Evolutionary conservation across 176 grass and related monocot species (phyloP), one percentile per base, ranked within the genome.

Genomic region (Oryza officinalis): DNA sequence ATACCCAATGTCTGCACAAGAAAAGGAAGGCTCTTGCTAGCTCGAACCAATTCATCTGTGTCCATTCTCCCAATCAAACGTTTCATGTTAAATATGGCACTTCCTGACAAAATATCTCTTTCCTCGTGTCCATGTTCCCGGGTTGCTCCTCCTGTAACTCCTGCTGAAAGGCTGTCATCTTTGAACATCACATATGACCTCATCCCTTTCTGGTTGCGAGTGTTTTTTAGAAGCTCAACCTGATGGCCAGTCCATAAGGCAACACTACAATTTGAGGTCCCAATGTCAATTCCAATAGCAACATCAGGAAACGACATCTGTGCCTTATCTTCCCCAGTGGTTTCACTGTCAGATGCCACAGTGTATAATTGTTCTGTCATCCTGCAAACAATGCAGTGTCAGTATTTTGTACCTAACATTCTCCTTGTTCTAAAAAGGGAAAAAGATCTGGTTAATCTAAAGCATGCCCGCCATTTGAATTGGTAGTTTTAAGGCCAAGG

Each of bases 171-270:
- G 26, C 26, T 87, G 69, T 87, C 92, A 87, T 92, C 87, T 67
- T 89, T 89, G 87, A 94, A 91, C 89, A 89, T 85, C n/a, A 94
- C 92, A 85, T 92, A 91, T 65, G 89, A 94, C 40, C 87, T 84
- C 89, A 94, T 87, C 40, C 75, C 49, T 84, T 94, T 94, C 83
- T 94, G 87, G 66, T 91, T 92, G 5, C 81, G 87, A 23, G 81
- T 89, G n/a, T 94, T 89, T 75, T 86, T 87, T 11, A 94, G 79
- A 14, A 94, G 78, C 80, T 94, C 89, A 76, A 94, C 81, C 54
- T 76, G 81, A 68, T 86, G 63, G 17, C 92, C 84, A n/a, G 83
- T 92, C 92, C 89, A 94, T 83, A 92, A 23, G 8, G 89, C 92
- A 79, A 92, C 84, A n/a, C 87, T 92, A 57, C 89, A 89, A 63